Evolutionary conservation across 495 filamentous ascomycete genomes (phyloP).

Genomic region (Neurospora pannonica): DNA sequence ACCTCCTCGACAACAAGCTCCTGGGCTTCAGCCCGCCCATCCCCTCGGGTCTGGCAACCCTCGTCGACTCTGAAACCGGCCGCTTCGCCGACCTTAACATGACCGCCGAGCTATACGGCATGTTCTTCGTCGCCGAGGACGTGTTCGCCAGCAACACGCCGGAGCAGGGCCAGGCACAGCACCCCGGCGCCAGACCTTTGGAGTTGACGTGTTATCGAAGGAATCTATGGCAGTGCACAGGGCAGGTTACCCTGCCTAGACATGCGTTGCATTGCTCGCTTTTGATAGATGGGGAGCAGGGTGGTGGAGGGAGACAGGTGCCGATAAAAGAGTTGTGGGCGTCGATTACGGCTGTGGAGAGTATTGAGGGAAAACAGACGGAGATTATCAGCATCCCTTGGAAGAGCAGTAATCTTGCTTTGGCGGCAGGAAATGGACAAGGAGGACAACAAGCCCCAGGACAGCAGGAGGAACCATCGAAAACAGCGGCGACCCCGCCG

Average conservation of each 20-base stretch:
- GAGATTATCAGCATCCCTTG: conserved; percentile 91
- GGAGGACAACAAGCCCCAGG: neutral
- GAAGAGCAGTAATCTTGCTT: conserved; percentile 64
- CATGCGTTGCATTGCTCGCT: conserved; percentile 41
- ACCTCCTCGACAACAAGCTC: conserved; percentile 34
- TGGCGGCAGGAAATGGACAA: neutral
- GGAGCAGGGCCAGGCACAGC: neutral
- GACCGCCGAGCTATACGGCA: conserved; percentile 80
- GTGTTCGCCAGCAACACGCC: conserved; percentile 37
- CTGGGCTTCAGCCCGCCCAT: conserved; percentile 67
- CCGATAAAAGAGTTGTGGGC: conserved; percentile 67
- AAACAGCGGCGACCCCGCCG: conserved; percentile 39
- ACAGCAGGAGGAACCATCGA: conserved; percentile 28
- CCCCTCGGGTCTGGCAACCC: conserved; percentile 49
- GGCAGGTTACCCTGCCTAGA: conserved; percentile 67
- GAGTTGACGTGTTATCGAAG: conserved; percentile 89
- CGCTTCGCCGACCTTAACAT: conserved; percentile 48
- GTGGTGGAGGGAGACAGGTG: conserved; percentile 48
- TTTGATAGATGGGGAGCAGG: conserved; percentile 51
- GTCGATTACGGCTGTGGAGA: conserved; percentile 78
- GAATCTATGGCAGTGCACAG: conserved; percentile 84
- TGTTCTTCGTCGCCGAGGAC: conserved; percentile 87
- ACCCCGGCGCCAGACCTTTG: conserved; percentile 34
- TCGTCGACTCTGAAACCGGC: conserved; percentile 24
- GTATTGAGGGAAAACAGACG: conserved; percentile 75